Conservation (phyloP, 257 asterid species). For the Solanum pinnatisectum region DNA sequence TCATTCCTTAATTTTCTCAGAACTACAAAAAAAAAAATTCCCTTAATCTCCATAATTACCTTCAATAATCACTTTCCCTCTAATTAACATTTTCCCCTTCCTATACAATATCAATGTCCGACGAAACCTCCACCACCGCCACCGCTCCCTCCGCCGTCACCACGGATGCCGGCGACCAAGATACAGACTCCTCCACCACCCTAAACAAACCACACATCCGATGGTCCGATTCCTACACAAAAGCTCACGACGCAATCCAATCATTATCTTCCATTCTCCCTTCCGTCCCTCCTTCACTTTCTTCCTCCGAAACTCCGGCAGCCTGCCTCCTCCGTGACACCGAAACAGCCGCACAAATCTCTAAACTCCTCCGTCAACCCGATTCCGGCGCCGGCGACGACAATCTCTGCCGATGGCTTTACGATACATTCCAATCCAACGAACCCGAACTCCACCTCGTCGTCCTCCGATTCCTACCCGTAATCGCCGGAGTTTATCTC, state of each 20-base stretch:
- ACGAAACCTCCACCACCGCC: neutral
- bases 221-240: conserved; percentile 76
- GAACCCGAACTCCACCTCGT: conserved; percentile 65
- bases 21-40: neutral
- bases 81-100: neutral
- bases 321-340: conserved; percentile 51
- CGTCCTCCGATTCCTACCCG: conserved; percentile 75
- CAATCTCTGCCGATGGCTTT: conserved; percentile 88
- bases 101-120: neutral
- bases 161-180: neutral
- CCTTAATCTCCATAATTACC: neutral
- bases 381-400: conserved; percentile 76
- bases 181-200: neutral
- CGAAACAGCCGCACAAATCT: conserved; percentile 40
- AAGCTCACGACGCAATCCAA: conserved; percentile 47
- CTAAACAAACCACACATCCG: conserved; percentile 32
- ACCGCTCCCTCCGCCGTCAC: neutral
- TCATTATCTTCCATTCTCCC: conserved; percentile 58
- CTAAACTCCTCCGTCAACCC: conserved; percentile 59
- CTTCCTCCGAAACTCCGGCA: conserved; percentile 66
- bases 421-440: conserved; percentile 82
- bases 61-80: neutral
- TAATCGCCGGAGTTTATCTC: conserved; percentile 67
- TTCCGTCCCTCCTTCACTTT: conserved; percentile 31
- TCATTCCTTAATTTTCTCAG: conserved; percentile 23